Evolutionary conservation across 352 stramenopile genomes (phyloP), one percentile per base, ranked within the genome.

Genomic region (Plasmopara viticola): DNA sequence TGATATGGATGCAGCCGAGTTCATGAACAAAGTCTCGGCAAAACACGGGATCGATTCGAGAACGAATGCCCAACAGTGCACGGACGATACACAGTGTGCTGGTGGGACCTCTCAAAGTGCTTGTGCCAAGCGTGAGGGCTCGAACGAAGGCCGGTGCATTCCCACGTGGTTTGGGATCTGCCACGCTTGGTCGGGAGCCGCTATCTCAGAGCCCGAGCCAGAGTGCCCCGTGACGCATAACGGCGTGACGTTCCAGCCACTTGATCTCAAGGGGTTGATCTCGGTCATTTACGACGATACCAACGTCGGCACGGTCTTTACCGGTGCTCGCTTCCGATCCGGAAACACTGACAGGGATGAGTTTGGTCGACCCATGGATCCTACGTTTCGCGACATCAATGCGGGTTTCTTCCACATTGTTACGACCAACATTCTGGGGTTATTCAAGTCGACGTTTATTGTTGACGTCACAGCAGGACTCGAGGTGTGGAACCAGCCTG

Each of bases 401-500:
- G 55, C 74, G 2, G 74, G 60, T 5, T 72, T 64, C 49, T 77
- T 80, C 51, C 67, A 77, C 61, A 61, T 80, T 41, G 70, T 59
- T 2, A 15, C 67, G 44, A 37, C 64, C 13, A 85, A 82, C 57
- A 52, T 82, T 6, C 53, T 85, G 4, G 68, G 60, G 13, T 58
- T 58, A 9, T 48, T 71, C 14, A 73, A 73, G 14, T 18, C 65
- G n/a, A 52, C 66, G 2, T 78, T 85, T 42, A 56, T 85, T 7
- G 48, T 70, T 17, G 74, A 85, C 33, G 62, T 78, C 1, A 39
- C 51, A 2, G 58, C 62, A 0, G 56, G 34, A 20, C 28, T 48
- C 1, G 53, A 76, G 42, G 72, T 86, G 17, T 86, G 75, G 72
- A 86, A 86, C 58, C 69, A 79, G 50, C 75, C 75, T 5, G 62